Conservation (phyloP, 1,139 yeast species). For the Nakaseomyces sp. region DNA sequence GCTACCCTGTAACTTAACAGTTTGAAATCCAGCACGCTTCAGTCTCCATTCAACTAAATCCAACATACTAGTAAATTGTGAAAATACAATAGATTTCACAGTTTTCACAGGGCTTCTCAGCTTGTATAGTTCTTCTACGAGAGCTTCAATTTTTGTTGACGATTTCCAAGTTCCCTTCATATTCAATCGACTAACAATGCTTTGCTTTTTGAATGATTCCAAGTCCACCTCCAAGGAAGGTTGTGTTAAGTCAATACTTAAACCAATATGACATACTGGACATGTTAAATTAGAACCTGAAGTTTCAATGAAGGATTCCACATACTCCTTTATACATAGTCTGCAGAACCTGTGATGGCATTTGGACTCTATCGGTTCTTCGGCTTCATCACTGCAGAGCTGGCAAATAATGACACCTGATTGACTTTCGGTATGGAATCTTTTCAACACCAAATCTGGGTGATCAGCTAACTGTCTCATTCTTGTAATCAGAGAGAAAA, state of each 20-base stretch:
- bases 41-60: slow-evolving; percentile 93
- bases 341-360: slow-evolving; percentile 93
- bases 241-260: slow-evolving; percentile 82
- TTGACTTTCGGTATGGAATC: slow-evolving; percentile 38
- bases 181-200: slow-evolving; percentile 82
- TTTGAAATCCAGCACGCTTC: slow-evolving; percentile 86
- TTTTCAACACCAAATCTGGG: slow-evolving; percentile 84
- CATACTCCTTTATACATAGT: slow-evolving; percentile 81
- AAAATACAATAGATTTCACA: slow-evolving; percentile 88
- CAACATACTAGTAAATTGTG: slow-evolving; percentile 93
- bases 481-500: slow-evolving; percentile 87
- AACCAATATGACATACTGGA: slow-evolving; percentile 91
- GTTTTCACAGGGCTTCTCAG: slow-evolving; percentile 80
- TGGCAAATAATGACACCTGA: slow-evolving; percentile 74
- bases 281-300: slow-evolving; percentile 57
- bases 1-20: slow-evolving; percentile 89
- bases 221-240: slow-evolving; percentile 73
- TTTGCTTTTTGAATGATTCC: slow-evolving; percentile 56
- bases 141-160: slow-evolving; percentile 91
- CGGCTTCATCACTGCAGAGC: slow-evolving; percentile 94
- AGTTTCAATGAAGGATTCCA: slow-evolving; percentile 69
- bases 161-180: slow-evolving; percentile 85
- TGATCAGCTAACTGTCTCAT: slow-evolving; percentile 98
- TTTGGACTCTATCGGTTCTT: slow-evolving; percentile 88
- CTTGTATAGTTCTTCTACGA: slow-evolving; percentile 85